phyloP scores from a whole-genome alignment of 352 stramenopile species.

The Peronospora tabacina region DNA sequence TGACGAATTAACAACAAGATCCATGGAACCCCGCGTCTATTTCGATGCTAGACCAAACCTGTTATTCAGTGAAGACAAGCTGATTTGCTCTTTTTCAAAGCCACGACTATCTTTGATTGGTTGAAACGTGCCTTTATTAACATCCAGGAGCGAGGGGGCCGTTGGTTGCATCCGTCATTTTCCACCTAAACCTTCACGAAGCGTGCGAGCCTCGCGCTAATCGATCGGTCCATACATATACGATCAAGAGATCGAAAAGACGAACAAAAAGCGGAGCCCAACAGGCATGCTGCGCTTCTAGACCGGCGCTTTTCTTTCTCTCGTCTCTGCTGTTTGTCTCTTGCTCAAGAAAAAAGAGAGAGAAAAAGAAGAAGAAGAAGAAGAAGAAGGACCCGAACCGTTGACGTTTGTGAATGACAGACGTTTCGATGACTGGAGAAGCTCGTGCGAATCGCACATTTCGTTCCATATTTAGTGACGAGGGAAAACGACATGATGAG shows the following conservation, averaged over 20 bases:
- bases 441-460: slow-evolving; percentile 57
- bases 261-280: slow-evolving; percentile 16
- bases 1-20: slow-evolving; percentile 9
- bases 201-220: slow-evolving; percentile 9
- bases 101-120: slow-evolving; percentile 3
- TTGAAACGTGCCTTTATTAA: slow-evolving; percentile 3
- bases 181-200: slow-evolving; percentile 24
- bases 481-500: slow-evolving; percentile 17
- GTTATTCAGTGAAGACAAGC: too few species aligned
- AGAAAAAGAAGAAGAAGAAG: not conserved
- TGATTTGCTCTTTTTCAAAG: slow-evolving; percentile 12
- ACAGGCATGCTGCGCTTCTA: slow-evolving; percentile 38
- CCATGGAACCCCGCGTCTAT: slow-evolving; percentile 10
- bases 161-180: slow-evolving; percentile 30
- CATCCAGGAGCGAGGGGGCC: slow-evolving; percentile 16
- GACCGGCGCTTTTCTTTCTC: slow-evolving; percentile 26
- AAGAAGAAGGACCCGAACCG: not conserved
- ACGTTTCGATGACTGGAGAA: slow-evolving; percentile 40
- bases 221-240: slow-evolving; percentile 1
- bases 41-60: slow-evolving; percentile 20
- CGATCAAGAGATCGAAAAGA: slow-evolving; percentile 7
- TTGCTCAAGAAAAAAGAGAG: slow-evolving; percentile 14
- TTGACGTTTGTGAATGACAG: slow-evolving; percentile 23
- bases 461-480: slow-evolving; percentile 53
- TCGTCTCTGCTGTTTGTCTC: slow-evolving; percentile 18